These are phyloP conservation scores for Basidiobolus meristosporus DNA, from an alignment of 371 early-diverging fungal species.

Conservation along the genomic window DNA sequence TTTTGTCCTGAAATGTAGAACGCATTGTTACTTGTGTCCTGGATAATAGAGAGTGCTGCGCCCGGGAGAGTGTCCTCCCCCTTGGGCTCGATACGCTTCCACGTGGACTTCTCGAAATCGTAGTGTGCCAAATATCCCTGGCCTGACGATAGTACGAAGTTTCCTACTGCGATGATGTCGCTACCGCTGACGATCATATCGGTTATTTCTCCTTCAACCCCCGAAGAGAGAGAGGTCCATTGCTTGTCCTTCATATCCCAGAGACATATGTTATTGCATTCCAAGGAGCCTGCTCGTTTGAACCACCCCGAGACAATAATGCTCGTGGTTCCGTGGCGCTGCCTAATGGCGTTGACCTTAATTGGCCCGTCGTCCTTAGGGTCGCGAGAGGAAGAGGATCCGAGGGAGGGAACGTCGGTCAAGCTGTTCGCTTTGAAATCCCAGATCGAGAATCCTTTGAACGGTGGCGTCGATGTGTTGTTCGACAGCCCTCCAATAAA, in stretches of 20 bases:
- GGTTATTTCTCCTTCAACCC: too few relatives aligned
- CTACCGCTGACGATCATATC: conserved; percentile 6
- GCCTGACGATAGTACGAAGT: conserved; percentile 16
- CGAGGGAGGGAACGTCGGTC: background rate
- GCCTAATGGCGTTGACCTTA: conserved; percentile 18
- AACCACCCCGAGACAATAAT: conserved; percentile 33
- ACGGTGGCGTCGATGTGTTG: background rate
- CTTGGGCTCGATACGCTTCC: conserved; percentile 20
- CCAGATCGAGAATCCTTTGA: conserved; percentile 12
- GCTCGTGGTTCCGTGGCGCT: conserved; percentile 6
- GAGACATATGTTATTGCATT: conserved; percentile 20
- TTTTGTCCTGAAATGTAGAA: conserved; percentile 16
- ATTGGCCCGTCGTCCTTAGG: conserved; percentile 11
- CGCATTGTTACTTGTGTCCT: conserved; percentile 11
- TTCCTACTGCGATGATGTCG: conserved; percentile 22
- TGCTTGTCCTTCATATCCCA: conserved; percentile 8
- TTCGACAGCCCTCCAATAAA: conserved; percentile 25
- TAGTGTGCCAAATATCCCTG: conserved; percentile 19
- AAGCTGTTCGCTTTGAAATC: conserved; percentile 7
- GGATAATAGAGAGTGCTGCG: conserved; percentile 11
- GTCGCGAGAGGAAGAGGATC: background rate
- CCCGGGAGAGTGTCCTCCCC: conserved; percentile 13
- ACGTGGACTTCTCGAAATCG: conserved; percentile 15
- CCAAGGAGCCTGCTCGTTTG: conserved; percentile 17
- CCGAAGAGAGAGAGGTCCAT: conserved; percentile 1